Evolutionary conservation across 2,329 filamentous ascomycete genomes (phyloP).

Genomic region (Colletotrichum eremochloae): DNA sequence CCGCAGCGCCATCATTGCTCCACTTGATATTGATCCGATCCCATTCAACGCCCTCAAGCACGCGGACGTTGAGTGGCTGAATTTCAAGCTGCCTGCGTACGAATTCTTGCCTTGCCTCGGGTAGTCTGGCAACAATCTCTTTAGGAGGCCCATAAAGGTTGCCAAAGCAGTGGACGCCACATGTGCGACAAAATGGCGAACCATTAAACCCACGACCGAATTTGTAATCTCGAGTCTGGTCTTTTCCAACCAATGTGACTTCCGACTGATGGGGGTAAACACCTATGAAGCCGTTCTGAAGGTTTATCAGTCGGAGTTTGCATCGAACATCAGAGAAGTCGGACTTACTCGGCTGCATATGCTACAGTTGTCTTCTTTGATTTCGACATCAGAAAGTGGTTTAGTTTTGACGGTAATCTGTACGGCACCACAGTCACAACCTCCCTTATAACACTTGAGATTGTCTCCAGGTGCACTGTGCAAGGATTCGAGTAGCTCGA

Average conservation of each 20-base stretch:
- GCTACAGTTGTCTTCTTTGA: slow-evolving; percentile 57
- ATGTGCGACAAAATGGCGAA: slow-evolving; percentile 46
- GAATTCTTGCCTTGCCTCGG: slow-evolving; percentile 45
- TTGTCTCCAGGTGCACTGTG: neutral
- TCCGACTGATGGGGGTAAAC: slow-evolving; percentile 48
- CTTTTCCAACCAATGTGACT: slow-evolving; percentile 47
- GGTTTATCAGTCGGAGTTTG: accelerated
- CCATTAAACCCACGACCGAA: slow-evolving; percentile 44
- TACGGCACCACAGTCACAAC: slow-evolving; percentile 49
- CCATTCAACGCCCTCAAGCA: slow-evolving; percentile 29
- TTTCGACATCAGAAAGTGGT: slow-evolving; percentile 55
- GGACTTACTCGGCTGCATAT: slow-evolving; percentile 48
- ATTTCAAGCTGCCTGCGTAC: slow-evolving; percentile 39
- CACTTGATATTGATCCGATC: slow-evolving; percentile 9
- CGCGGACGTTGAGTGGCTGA: slow-evolving; percentile 40
- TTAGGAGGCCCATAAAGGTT: slow-evolving; percentile 50
- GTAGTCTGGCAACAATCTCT: slow-evolving; percentile 47
- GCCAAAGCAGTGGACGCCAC: slow-evolving; percentile 48
- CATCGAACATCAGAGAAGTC: neutral
- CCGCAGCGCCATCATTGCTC: slow-evolving; percentile 30
- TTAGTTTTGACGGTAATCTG: slow-evolving; percentile 41
- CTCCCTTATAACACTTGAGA: slow-evolving; percentile 42
- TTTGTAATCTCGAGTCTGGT: slow-evolving; percentile 47
- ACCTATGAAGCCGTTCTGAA: slow-evolving; percentile 48
- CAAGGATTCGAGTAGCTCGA: neutral